Conservation (phyloP, 148 eudicot species). For the Drosera capensis region DNA sequence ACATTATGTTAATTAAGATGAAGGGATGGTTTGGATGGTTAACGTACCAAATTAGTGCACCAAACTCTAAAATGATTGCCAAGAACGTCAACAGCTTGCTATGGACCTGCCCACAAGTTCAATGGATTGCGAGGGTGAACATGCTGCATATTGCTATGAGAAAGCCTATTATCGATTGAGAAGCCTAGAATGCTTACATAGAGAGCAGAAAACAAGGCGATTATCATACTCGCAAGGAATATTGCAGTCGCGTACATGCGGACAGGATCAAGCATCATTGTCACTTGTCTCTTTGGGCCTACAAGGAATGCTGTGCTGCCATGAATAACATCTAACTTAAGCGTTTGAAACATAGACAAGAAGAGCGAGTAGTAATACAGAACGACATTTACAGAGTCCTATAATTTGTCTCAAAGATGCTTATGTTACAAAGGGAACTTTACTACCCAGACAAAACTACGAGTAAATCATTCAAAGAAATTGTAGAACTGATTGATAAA, state of each 20-base stretch:
- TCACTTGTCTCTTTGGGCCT: slow-evolving; percentile 86
- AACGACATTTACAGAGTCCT: neutral
- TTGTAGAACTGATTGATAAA: too few relatives aligned
- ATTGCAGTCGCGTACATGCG: slow-evolving; percentile 93
- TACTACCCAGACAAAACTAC: too few relatives aligned
- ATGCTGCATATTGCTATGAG: too few relatives aligned
- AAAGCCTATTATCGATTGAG: too few relatives aligned
- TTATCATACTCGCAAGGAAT: slow-evolving; percentile 76
- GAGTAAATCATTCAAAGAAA: too few relatives aligned
- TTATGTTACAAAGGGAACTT: too few relatives aligned
- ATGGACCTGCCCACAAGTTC: slow-evolving; percentile 39
- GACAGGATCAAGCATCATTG: slow-evolving; percentile 98
- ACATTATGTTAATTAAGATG: neutral
- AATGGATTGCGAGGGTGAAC: neutral
- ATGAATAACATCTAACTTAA: slow-evolving; percentile 32
- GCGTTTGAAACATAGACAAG: slow-evolving; percentile 12
- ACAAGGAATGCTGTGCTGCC: slow-evolving; percentile 99
- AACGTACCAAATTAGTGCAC: slow-evolving; percentile 69
- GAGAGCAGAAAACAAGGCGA: slow-evolving; percentile 82
- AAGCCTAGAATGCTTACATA: slow-evolving; percentile 40
- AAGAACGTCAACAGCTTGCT: slow-evolving; percentile 84
- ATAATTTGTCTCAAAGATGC: neutral
- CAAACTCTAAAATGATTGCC: slow-evolving; percentile 74
- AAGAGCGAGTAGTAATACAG: neutral
- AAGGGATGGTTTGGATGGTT: neutral